Evolutionary conservation across 371 early-diverging fungal genomes (phyloP).

Genomic region (Circinella umbellata): DNA sequence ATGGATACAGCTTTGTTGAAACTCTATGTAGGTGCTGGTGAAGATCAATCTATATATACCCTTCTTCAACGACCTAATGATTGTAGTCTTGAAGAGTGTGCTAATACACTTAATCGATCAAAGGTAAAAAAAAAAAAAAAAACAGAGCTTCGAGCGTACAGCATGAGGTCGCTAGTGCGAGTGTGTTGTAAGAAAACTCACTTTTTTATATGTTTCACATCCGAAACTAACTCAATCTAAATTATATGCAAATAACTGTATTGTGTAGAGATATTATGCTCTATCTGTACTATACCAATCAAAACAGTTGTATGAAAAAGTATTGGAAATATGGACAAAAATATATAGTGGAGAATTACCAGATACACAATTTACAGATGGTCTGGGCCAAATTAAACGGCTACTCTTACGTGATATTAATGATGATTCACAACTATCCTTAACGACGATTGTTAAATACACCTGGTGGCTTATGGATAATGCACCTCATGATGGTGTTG

Average conservation of each 20-base stretch:
- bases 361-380: slow-evolving; percentile 62
- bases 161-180: too few relatives aligned
- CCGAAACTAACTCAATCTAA: too few relatives aligned
- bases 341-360: slow-evolving; percentile 53
- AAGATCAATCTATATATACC: slow-evolving; percentile 41
- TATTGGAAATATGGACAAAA: slow-evolving; percentile 70
- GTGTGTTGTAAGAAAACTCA: too few relatives aligned
- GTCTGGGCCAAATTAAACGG: slow-evolving; percentile 52
- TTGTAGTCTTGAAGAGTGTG: slow-evolving; percentile 59
- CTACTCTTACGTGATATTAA: slow-evolving; percentile 38
- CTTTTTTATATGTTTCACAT: too few relatives aligned
- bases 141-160: too few relatives aligned
- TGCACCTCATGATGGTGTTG: slow-evolving; percentile 52
- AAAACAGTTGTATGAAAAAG: slow-evolving; percentile 52
- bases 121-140: slow-evolving; percentile 34
- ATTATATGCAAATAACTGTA: too few relatives aligned
- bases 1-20: slow-evolving; percentile 73
- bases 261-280: slow-evolving; percentile 61
- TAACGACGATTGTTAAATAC: slow-evolving; percentile 56
- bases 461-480: slow-evolving; percentile 65
- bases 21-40: slow-evolving; percentile 56
- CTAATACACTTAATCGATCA: slow-evolving; percentile 39
- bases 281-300: slow-evolving; percentile 67
- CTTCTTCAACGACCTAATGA: slow-evolving; percentile 61
- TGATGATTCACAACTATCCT: slow-evolving; percentile 33